A percentile compares a stretch with the other conserved stretches of the same genome.
These are phyloP conservation scores for Zygoascus hellenicus DNA, from an alignment of 1,139 yeast genomes.

Conservation along the genomic window DNA sequence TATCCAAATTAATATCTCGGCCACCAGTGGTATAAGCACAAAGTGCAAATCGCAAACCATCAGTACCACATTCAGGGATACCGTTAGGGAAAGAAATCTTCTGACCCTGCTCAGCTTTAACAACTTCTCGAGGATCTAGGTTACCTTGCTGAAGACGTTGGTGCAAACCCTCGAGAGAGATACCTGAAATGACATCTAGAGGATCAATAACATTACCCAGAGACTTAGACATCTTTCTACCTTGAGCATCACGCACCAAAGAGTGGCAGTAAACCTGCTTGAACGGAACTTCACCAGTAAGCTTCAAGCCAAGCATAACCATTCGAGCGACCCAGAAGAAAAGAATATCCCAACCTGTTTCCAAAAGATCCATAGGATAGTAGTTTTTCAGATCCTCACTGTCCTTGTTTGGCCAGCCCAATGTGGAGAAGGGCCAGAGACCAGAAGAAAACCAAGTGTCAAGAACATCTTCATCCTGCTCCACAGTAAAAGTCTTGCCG, in stretches of 20 bases:
- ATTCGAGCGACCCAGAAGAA: conserved; percentile 99
- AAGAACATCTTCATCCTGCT: conserved; percentile 95
- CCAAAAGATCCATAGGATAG: conserved; percentile 89
- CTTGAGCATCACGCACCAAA: conserved; percentile 97
- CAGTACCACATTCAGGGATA: conserved; percentile 99
- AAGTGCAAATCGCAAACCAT: conserved; percentile 93
- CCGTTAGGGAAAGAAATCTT: conserved; percentile 89
- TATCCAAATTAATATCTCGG: conserved; percentile 93
- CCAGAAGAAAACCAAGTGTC: conserved; percentile 99
- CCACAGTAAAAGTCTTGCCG: conserved; percentile 61
- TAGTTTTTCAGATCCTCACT: conserved; percentile 69
- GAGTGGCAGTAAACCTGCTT: conserved; percentile 97
- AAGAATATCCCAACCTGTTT: conserved; percentile 98
- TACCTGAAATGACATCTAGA: conserved; percentile 86
- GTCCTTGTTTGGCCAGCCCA: conserved; percentile 82
- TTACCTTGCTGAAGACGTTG: conserved; percentile 75
- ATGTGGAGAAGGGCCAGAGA: conserved; percentile 93
- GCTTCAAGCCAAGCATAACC: conserved; percentile 85
- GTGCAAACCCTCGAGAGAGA: conserved; percentile 71
- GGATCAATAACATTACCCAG: conserved; percentile 97
- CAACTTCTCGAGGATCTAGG: conserved; percentile 83
- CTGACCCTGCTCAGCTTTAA: conserved; percentile 85
- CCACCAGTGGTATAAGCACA: conserved; percentile 99
- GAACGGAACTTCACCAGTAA: conserved; percentile 90
- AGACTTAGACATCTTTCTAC: conserved; percentile 97